These are phyloP conservation scores for Saturnispora sanitii DNA, from an alignment of 805 yeast species.

Conservation along the genomic window DNA sequence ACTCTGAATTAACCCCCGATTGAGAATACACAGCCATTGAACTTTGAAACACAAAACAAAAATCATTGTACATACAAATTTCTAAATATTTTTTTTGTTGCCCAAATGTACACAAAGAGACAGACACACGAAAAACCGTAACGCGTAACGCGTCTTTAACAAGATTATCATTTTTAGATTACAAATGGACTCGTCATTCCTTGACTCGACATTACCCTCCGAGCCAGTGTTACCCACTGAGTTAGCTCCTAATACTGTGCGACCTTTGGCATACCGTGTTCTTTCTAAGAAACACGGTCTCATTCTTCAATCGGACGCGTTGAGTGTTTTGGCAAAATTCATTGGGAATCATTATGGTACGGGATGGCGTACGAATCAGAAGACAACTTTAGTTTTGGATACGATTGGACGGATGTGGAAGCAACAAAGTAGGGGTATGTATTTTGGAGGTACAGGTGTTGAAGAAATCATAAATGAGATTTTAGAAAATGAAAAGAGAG, in stretches of 20 bases:
- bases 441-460: constrained; percentile 69
- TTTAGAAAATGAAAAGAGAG: constrained; percentile 12
- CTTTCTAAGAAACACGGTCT: constrained; percentile 88
- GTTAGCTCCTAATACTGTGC: constrained; percentile 68
- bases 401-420: constrained; percentile 79
- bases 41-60: neutral
- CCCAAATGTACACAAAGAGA: too few species aligned
- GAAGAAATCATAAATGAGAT: constrained; percentile 52
- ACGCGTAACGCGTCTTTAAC: constrained; percentile 6
- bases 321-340: constrained; percentile 60
- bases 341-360: constrained; percentile 72
- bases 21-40: too few species aligned
- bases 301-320: constrained; percentile 79
- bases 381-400: constrained; percentile 58
- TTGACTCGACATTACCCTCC: constrained; percentile 13
- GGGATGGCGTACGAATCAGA: constrained; percentile 64
- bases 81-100: too few species aligned
- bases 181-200: constrained; percentile 12
- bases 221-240: constrained; percentile 56
- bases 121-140: too few species aligned
- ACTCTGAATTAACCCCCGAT: too few species aligned
- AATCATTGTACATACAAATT: too few species aligned
- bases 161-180: too few species aligned
- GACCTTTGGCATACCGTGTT: constrained; percentile 88
- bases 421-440: constrained; percentile 77